These are phyloP conservation scores for Aureobasidium sp. DNA, from an alignment of 2,329 filamentous ascomycete species.

Conservation along the genomic window DNA sequence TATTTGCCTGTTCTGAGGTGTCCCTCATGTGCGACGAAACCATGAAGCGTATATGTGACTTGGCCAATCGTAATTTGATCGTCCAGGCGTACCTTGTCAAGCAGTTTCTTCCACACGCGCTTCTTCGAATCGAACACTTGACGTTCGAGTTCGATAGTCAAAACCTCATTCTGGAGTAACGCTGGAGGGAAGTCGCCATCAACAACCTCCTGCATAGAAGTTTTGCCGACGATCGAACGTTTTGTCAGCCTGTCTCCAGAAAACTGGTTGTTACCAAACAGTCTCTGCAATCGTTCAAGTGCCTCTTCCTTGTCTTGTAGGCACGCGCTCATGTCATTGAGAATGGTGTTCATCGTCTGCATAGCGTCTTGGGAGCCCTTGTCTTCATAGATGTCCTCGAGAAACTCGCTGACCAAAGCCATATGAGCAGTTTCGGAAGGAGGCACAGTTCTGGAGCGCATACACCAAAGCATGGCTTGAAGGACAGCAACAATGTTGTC, in stretches of 20 bases:
- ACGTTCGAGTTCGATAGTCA: slow-evolving; percentile 48
- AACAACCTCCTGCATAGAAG: slow-evolving; percentile 38
- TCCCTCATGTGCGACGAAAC: slow-evolving; percentile 54
- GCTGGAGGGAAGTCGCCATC: slow-evolving; percentile 16
- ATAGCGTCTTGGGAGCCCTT: slow-evolving; percentile 27
- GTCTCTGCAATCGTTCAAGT: neutral
- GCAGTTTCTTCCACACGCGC: slow-evolving; percentile 51
- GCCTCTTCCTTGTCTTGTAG: neutral
- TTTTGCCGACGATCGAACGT: slow-evolving; percentile 17
- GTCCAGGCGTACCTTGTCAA: slow-evolving; percentile 50
- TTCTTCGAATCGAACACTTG: slow-evolving; percentile 49
- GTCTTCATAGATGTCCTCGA: neutral
- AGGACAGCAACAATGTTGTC: neutral
- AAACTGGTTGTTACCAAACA: neutral
- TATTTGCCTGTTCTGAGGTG: slow-evolving; percentile 53
- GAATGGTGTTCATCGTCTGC: neutral
- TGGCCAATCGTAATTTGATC: slow-evolving; percentile 46
- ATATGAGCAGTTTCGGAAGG: neutral
- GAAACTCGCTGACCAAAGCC: neutral
- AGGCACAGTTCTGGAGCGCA: slow-evolving; percentile 1
- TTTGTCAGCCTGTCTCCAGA: neutral
- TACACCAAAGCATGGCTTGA: slow-evolving; percentile 6
- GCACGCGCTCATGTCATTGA: neutral
- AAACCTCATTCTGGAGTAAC: slow-evolving; percentile 15
- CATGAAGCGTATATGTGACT: slow-evolving; percentile 50